phyloP scores from a whole-genome alignment of 2,329 filamentous ascomycete genomes.

The Ascochyta pisi region DNA sequence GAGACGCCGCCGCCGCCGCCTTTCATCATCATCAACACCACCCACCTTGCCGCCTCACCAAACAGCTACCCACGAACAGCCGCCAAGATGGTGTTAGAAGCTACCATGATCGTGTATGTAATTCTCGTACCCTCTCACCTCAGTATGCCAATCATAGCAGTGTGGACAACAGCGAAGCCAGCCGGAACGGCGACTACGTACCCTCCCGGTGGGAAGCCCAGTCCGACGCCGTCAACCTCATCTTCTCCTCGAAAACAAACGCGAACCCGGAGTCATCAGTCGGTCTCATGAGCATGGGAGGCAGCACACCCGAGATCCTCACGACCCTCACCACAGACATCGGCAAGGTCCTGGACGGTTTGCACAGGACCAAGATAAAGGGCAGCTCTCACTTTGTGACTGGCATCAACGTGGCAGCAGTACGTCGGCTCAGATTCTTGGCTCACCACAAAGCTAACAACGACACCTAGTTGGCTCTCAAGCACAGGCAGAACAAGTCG shows the following conservation, averaged over 20 bases:
- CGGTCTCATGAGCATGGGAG: constrained; percentile 98
- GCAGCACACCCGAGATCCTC: constrained; percentile 94
- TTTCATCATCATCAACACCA: constrained; percentile 27
- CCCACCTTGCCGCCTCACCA: constrained; percentile 16
- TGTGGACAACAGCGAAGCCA: constrained; percentile 98
- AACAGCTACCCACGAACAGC: constrained; percentile 12
- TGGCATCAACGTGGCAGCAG: constrained; percentile 91
- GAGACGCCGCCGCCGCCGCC: constrained; percentile 25
- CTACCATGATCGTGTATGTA: constrained; percentile 88
- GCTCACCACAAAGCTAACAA: constrained; percentile 69
- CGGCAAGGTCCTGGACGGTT: constrained; percentile 90
- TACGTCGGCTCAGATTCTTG: constrained; percentile 75
- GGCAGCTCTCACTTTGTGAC: constrained; percentile 88
- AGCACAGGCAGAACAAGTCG: constrained; percentile 97
- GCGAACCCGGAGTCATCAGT: constrained; percentile 97
- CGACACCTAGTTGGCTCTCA: constrained; percentile 78
- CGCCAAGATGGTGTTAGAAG: constrained; percentile 93
- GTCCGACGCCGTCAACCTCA: constrained; percentile 90
- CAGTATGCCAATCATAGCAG: constrained; percentile 50
- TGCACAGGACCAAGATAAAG: constrained; percentile 82
- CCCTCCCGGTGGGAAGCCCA: constrained; percentile 97
- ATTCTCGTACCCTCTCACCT: constrained; percentile 21
- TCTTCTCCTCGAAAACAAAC: constrained; percentile 95
- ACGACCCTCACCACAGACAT: constrained; percentile 96
- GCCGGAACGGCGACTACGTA: constrained; percentile 90